Conservation (phyloP, 208 protist species). For the Porcisia hertigi region DNA sequence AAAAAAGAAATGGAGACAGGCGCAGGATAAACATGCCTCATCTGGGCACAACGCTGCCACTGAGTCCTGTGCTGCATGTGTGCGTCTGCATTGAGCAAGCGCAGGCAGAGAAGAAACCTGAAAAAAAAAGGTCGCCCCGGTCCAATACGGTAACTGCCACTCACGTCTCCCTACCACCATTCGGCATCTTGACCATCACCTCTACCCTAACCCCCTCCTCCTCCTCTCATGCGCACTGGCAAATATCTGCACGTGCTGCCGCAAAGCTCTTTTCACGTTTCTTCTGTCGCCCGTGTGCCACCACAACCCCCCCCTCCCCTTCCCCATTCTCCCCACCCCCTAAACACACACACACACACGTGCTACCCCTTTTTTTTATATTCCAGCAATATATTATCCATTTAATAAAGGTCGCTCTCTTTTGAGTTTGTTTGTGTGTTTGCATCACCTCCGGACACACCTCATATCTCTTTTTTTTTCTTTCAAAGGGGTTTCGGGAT, state of each 20-base stretch:
- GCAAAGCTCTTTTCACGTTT: constrained; percentile 2
- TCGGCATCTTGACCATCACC: not conserved
- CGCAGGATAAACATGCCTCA: not conserved
- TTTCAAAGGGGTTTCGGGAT: no score
- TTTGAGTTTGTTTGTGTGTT: not conserved
- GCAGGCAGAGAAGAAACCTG: not conserved
- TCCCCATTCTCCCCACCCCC: not conserved
- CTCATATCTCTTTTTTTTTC: no score
- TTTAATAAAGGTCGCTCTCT: not conserved
- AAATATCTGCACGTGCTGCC: not conserved
- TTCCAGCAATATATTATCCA: not conserved
- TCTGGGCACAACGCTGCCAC: not conserved
- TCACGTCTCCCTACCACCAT: not conserved
- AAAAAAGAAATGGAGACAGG: not conserved
- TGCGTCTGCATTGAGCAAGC: not conserved
- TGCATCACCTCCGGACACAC: not conserved
- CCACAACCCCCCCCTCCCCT: not conserved
- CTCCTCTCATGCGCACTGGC: not conserved
- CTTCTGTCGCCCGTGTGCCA: not conserved
- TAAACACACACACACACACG: not conserved
- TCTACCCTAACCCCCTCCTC: not conserved
- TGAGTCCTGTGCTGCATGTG: not conserved
- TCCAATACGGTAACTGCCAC: not conserved
- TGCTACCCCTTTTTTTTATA: not conserved
- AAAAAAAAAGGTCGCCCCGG: not conserved